Evolutionary conservation across 2,329 filamentous ascomycete genomes (phyloP).

Genomic region (Elsinoe perseae): DNA sequence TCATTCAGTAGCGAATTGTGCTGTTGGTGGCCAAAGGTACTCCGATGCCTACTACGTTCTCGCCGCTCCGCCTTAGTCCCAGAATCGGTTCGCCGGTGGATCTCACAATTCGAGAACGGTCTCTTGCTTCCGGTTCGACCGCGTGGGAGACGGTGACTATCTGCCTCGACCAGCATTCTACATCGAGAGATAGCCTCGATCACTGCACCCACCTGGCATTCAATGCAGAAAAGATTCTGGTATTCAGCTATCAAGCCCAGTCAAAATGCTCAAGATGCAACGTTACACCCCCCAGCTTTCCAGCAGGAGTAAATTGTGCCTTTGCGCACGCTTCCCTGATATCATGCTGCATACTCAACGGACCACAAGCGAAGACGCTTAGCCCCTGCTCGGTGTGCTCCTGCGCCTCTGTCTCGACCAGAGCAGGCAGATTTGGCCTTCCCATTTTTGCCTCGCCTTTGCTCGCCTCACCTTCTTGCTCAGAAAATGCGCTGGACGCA

Average conservation of each 20-base stretch:
- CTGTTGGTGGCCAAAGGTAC: background rate
- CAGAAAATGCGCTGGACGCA: background rate
- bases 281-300: constrained; percentile 32
- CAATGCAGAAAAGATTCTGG: no score
- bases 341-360: constrained; percentile 41
- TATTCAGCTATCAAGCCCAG: constrained; percentile 29
- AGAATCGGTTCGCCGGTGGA: background rate
- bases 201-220: no score
- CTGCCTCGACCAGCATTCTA: background rate
- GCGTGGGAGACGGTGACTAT: background rate
- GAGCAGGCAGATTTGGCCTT: constrained; percentile 30
- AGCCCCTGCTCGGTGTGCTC: constrained; percentile 20
- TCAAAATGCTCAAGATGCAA: constrained; percentile 44
- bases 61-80: background rate
- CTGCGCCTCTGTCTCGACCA: constrained; percentile 25
- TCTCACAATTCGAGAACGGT: background rate
- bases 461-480: constrained; percentile 21
- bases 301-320: constrained; percentile 35
- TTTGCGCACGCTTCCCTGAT: constrained; percentile 40
- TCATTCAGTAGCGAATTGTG: background rate
- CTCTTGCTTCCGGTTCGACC: background rate
- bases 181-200: background rate
- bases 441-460: constrained; percentile 21
- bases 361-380: constrained; percentile 39
- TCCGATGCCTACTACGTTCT: background rate